Base-by-base conservation (phyloP, 805 yeast species). In the Saccharomycopsis fibuligera region DNA sequence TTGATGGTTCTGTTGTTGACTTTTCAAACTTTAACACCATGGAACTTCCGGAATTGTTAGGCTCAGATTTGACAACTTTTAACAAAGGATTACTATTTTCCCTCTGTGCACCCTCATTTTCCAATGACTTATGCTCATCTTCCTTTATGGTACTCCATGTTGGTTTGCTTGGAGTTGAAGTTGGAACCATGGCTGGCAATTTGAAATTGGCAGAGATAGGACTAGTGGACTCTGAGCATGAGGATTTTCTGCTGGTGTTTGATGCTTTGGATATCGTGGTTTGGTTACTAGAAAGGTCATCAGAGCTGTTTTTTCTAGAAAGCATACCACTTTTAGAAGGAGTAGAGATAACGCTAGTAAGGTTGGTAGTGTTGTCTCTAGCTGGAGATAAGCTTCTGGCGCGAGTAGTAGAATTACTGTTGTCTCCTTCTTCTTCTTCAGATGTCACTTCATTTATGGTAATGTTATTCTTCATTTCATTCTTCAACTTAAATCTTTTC, bases 351-450 rank as follows among this genome's bases (percentile, higher is more conserved):
- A 17, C 6, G 9, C 19, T 10, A 17, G 8, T 33, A 8, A 27
- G 10, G n/a, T 12, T 10, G n/a, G 17, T 33, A 12, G 9, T 6
- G 14, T 33, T 33, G 6, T 9, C 19, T 33, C n/a, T 33, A 17
- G n/a, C 6, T 10, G 37, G 37, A 9, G 37, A n/a, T n/a, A n/a
- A n/a, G n/a, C n/a, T n/a, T n/a, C n/a, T n/a, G n/a, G n/a, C n/a
- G n/a, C n/a, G n/a, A n/a, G n/a, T n/a, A n/a, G n/a, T 33, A 29
- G 31, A 29, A 29, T 14, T 40, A 27, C 16, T 24, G 9, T 40
- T 17, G 21, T 25, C 19, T 3, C 19, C 41, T n/a, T 25, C 43
- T 27, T 36, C 48, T 3, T 35, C 43, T 17, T 38, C 48, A 29
- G n/a, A 6, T 5, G 19, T 9, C 9, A 33, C 37, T 33, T 33